phyloP scores from a whole-genome alignment of 495 filamentous ascomycete genomes.

The Chaetomium tenue region DNA sequence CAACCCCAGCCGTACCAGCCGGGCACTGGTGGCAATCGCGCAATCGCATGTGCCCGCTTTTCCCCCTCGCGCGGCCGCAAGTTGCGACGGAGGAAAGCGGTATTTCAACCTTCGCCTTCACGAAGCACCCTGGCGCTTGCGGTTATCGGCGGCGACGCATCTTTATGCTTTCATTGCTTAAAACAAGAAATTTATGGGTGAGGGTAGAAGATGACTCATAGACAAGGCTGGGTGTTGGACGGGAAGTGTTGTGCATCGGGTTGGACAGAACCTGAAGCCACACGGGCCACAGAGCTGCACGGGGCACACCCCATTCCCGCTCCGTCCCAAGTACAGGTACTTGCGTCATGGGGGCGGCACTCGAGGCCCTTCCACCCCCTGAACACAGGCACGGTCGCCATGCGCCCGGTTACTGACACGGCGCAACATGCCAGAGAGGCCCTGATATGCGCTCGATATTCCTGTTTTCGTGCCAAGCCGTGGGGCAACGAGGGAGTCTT shows the following conservation, averaged over 20 bases:
- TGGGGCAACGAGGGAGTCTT: too few relatives aligned
- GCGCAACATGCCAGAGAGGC: conserved; percentile 4
- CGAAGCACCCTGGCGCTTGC: too few relatives aligned
- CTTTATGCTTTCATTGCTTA: background rate
- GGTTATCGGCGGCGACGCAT: background rate
- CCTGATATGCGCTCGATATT: background rate
- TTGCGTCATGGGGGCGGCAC: background rate
- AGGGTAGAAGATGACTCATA: conserved; percentile 28
- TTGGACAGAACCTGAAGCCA: conserved; percentile 22
- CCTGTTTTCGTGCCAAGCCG: background rate
- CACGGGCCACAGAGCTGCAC: conserved; percentile 25
- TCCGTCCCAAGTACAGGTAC: conserved; percentile 22
- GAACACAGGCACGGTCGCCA: conserved; percentile 16
- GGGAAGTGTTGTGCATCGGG: conserved; percentile 19
- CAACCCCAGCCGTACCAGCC: background rate
- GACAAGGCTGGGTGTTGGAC: conserved; percentile 24
- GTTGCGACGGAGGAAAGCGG: background rate
- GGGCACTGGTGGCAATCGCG: conserved; percentile 1
- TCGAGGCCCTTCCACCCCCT: conserved; percentile 5
- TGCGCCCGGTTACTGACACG: conserved; percentile 14
- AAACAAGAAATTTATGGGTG: conserved; percentile 10
- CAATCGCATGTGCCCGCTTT: background rate
- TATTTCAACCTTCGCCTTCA: background rate
- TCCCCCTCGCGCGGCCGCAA: background rate
- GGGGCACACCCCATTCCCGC: conserved; percentile 15